phyloP scores from a whole-genome alignment of 768 basidiomycete species.

The Clathrus columnatus region DNA sequence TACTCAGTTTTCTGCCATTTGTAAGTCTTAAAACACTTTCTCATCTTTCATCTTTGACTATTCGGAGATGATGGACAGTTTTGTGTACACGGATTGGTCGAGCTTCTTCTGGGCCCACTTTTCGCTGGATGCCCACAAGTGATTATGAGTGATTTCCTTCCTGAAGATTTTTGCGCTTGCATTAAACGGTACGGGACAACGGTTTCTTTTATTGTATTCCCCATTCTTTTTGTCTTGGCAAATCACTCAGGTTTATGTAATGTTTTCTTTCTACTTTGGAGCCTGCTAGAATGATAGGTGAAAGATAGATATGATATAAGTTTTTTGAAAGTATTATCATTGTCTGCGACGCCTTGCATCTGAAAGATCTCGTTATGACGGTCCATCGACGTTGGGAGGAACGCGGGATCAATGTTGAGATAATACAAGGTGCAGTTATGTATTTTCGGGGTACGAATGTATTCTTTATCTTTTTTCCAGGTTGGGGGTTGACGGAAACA shows the following conservation, averaged over 20 bases:
- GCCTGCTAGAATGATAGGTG: no score
- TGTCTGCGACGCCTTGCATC: constrained; percentile 78
- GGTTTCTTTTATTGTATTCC: constrained; percentile 55
- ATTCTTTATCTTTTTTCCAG: neutral
- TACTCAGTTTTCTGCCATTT: constrained; percentile 60
- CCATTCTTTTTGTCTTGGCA: constrained; percentile 35
- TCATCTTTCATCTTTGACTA: neutral
- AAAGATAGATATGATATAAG: constrained; percentile 60
- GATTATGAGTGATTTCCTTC: constrained; percentile 64
- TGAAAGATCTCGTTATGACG: constrained; percentile 47
- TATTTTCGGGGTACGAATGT: no score
- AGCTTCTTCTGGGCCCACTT: constrained; percentile 53
- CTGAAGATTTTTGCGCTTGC: constrained; percentile 50
- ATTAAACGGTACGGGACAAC: constrained; percentile 62
- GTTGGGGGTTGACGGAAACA: constrained; percentile 44
- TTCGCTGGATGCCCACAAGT: constrained; percentile 40
- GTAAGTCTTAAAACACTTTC: neutral
- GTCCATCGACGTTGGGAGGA: constrained; percentile 31
- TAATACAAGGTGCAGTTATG: constrained; percentile 31
- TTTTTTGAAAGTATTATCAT: constrained; percentile 46
- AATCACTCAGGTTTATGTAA: constrained; percentile 1
- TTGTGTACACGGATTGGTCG: constrained; percentile 37
- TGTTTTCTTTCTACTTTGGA: constrained; percentile 1
- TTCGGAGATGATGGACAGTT: neutral
- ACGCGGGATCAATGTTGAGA: constrained; percentile 30